These are phyloP conservation scores for Linum lewisii DNA, from an alignment of 345 rosid species.

Conservation along the genomic window DNA sequence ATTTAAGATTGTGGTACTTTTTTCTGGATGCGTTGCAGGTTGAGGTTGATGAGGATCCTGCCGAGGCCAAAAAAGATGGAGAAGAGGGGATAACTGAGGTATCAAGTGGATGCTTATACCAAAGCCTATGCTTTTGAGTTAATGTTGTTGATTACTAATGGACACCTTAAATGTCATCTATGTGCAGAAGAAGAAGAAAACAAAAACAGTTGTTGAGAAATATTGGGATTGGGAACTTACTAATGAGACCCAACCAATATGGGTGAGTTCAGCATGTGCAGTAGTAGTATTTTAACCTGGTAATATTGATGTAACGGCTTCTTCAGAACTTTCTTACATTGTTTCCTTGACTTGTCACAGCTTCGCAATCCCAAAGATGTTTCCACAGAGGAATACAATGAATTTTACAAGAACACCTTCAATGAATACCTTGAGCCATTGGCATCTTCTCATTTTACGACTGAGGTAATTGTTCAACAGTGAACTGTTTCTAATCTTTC, in stretches of 20 bases:
- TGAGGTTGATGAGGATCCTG: slow-evolving; percentile 90
- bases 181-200: slow-evolving; percentile 78
- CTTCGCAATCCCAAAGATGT: slow-evolving; percentile 93
- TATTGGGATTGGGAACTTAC: slow-evolving; percentile 98
- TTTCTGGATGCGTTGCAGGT: slow-evolving; percentile 34
- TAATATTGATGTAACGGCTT: not conserved
- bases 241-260: slow-evolving; percentile 94
- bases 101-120: not conserved
- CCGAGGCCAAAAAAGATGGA: slow-evolving; percentile 54
- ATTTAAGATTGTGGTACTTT: not conserved
- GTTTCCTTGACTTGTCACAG: slow-evolving; percentile 29
- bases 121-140: not conserved
- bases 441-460: slow-evolving; percentile 94
- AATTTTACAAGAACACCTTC: slow-evolving; percentile 79
- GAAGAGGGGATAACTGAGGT: slow-evolving; percentile 58
- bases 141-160: not conserved
- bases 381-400: slow-evolving; percentile 78
- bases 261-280: slow-evolving; percentile 44
- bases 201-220: slow-evolving; percentile 80
- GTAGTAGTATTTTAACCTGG: not conserved
- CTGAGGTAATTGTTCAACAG: slow-evolving; percentile 78
- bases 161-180: not conserved
- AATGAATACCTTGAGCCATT: slow-evolving; percentile 89
- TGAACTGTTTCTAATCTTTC: not conserved
- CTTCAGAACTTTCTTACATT: slow-evolving; percentile 8